Base-by-base conservation (phyloP, 2,329 filamentous ascomycete species). In the Trichoderma aggressivum region DNA sequence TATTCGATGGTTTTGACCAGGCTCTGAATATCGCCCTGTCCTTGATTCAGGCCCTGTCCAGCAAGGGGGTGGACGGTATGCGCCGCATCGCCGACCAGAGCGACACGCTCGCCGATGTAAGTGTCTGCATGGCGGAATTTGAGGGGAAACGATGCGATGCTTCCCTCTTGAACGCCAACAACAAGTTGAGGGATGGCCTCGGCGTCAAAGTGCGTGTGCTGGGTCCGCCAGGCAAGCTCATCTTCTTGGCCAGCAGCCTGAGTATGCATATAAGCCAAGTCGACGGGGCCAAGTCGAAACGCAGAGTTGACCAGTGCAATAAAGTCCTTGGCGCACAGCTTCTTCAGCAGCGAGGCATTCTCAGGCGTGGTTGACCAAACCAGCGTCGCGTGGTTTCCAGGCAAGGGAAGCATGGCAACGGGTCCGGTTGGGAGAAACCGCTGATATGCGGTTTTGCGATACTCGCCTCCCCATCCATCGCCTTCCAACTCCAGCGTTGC, bases 61-160 rank as follows among this genome's bases (percentile, higher is more conserved):
- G 94, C 96, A 5, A 99, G 90, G 0, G 96, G 96, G 80, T 99
- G 96, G 74, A 97, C 90, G 1, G 94, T 97, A 80, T 99, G 96
- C 8, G 96, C 96, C 1, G 96, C 96, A 75, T 99, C 96, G 72
- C 96, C 96, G 43, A 99, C 89, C 1, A 99, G 88, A 1, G 94
- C 96, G 10, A 98, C 86, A n/a, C 96, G 91, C 77, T 97, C 94
- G 50, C 90, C 92, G 55, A 93, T 92, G 79, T 99, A 99, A 1
- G 93, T 94, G 77, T 97, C 93, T n/a, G 95, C 94, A 79, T 99
- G 96, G 32, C 94, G 91, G 84, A 98, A 86, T 78, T 92, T 93
- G 21, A 99, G 87, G 0, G 96, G 96, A 81, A 99, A 99, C 0
- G 93, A 94, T 1, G 96, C 95, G 16, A 97, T 85, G 21, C 89